Percentiles rank a stretch among this genome's conserved stretches.
These are phyloP conservation scores for Candida mesenterica DNA, from an alignment of 1,139 yeast genomes.

Conservation along the genomic window DNA sequence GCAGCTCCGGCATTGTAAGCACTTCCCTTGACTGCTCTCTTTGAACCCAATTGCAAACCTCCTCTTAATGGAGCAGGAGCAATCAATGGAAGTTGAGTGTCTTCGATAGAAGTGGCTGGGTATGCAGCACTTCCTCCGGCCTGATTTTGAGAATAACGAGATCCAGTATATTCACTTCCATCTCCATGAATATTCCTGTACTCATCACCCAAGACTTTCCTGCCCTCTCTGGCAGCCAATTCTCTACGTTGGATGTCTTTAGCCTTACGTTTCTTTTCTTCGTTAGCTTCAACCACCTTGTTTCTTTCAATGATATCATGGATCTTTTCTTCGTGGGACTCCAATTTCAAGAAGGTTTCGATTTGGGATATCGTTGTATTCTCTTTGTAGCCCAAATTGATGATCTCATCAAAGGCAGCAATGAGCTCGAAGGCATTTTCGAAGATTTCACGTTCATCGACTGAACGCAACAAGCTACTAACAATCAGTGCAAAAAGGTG, in stretches of 20 bases:
- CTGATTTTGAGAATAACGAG: constrained; percentile 26
- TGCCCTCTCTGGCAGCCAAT: constrained; percentile 43
- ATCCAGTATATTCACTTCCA: constrained; percentile 8
- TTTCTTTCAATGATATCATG: constrained; percentile 97
- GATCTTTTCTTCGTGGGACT: constrained; percentile 96
- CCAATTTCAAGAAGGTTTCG: constrained; percentile 92
- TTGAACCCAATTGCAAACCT: constrained; percentile 78
- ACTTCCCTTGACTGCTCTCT: constrained; percentile 29
- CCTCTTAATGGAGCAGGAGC: constrained; percentile 34
- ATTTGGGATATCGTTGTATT: constrained; percentile 81
- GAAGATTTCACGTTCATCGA: constrained; percentile 83
- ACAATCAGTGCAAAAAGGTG: constrained; percentile 82
- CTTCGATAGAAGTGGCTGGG: constrained; percentile 29
- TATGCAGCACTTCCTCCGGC: constrained; percentile 18
- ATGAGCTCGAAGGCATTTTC: constrained; percentile 85
- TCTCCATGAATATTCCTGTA: constrained; percentile 8
- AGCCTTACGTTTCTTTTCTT: constrained; percentile 94
- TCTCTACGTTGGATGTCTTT: constrained; percentile 91
- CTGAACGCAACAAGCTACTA: constrained; percentile 65
- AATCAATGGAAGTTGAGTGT: constrained; percentile 3
- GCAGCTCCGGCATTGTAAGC: constrained; percentile 20
- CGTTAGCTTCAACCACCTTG: constrained; percentile 95
- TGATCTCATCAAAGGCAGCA: constrained; percentile 91
- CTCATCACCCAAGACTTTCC: constrained; percentile 10
- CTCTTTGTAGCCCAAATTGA: constrained; percentile 87